These are phyloP conservation scores for Chenopodium quinoa DNA, from an alignment of 148 eudicot species.

Conservation along the genomic window DNA sequence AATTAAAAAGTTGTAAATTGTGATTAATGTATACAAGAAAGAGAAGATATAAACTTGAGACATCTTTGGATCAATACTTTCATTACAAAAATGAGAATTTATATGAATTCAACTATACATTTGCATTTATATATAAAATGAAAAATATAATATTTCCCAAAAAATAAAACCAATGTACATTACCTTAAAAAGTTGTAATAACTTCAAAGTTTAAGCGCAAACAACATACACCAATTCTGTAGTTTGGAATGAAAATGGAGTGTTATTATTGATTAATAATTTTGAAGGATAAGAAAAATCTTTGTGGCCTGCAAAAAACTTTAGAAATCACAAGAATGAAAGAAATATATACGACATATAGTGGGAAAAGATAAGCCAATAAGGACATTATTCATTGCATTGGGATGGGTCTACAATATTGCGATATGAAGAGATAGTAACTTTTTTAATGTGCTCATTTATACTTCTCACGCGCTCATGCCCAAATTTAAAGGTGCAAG, in stretches of 20 bases:
- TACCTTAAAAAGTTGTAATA: neutral
- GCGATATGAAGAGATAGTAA: neutral
- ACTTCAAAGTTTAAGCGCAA: neutral
- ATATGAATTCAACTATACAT: neutral
- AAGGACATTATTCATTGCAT: neutral
- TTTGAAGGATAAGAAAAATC: neutral
- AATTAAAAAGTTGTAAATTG: no score
- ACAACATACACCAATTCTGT: neutral
- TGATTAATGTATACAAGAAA: no score
- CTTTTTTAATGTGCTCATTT: no score
- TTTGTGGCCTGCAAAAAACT: neutral
- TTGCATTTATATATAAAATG: no score
- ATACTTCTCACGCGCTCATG: no score
- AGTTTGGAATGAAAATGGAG: neutral
- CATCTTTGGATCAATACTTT: neutral
- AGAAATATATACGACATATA: neutral
- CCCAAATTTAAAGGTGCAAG: no score
- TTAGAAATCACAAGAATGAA: neutral
- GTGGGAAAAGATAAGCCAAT: neutral
- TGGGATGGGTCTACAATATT: neutral
- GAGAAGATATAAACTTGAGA: neutral
- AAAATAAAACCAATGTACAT: neutral
- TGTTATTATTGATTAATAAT: neutral
- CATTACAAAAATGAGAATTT: neutral
- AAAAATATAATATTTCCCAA: neutral